Base-by-base conservation (phyloP, 1,284 basidiomycete genomes). In the Cutaneotrichosporon arboriforme region DNA sequence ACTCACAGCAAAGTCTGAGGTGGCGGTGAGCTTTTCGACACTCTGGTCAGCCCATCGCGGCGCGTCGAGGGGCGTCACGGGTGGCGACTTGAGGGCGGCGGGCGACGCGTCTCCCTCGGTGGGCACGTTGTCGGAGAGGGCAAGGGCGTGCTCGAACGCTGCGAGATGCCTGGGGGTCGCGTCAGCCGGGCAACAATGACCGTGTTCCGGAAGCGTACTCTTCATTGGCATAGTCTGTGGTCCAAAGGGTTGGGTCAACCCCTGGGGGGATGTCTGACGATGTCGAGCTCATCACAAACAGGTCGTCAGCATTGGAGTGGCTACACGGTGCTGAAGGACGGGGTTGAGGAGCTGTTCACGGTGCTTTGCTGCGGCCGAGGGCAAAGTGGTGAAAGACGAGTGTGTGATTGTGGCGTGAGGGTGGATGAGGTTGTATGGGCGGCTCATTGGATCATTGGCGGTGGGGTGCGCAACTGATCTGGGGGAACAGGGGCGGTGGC, bases 1-100 rank as follows among this genome's bases (percentile, higher is more conserved):
- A 65, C 71, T 57, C 42, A 73, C 71, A 1, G 92, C 92, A 69
- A 94, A 97, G 73, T 96, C 92, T 10, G 87, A 90, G 41, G 93
- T 77, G 0, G 91, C 90, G 48, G 88, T 85, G 14, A 96, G 83
- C 75, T 90, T 91, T 66, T 85, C 80, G 26, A 83, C 78, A 4
- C 42, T 42, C 5, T 20, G 36, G 39, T 21, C 43, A 3, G 38
- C 15, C 58, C 58, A 59, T 8, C 52, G 53, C 8, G 53, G 50
- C 12, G 46, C 54, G 39, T 37, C 51, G 8, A 18, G 18, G 4
- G 57, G 43, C 14, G 48, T 38, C 23, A 61, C 39, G 7, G 62
- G 57, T 26, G 65, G 67, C 10, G 63, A 68, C 35, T 60, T 55
- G 14, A 51, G 67, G 2, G 64, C 68, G 7, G 52, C 23, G 4